Conservation (phyloP, 306 rosid genomes). For the Gillenia trifoliata region DNA sequence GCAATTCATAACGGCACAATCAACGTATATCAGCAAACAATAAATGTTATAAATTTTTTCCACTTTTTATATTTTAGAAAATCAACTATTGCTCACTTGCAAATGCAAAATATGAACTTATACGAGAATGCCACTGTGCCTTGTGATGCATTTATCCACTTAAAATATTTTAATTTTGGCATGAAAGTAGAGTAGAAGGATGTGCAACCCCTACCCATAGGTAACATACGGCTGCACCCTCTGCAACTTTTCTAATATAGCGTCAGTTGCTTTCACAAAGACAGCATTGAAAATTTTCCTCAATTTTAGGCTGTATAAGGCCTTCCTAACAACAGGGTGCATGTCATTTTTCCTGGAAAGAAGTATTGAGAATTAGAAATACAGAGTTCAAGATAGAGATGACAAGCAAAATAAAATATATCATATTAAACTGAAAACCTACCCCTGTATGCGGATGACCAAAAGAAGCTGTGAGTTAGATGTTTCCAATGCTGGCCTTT, state of each 20-base stretch:
- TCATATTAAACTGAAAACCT: background rate
- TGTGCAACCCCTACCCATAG: conserved; percentile 52
- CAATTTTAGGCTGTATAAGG: conserved; percentile 49
- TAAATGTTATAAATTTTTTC: background rate
- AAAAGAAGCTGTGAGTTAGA: conserved; percentile 46
- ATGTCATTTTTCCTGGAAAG: conserved; percentile 70
- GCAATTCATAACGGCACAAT: background rate
- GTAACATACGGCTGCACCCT: conserved; percentile 86
- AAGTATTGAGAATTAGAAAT: background rate
- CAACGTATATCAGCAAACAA: background rate
- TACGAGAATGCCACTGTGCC: background rate
- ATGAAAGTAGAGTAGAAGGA: background rate
- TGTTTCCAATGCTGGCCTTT: conserved; percentile 21
- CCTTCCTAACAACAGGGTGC: conserved; percentile 67
- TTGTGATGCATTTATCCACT: background rate
- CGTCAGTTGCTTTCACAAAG: conserved; percentile 58
- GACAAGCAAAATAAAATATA: background rate
- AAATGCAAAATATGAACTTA: background rate
- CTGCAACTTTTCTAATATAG: conserved; percentile 50
- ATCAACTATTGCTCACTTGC: background rate
- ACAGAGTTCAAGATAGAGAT: background rate
- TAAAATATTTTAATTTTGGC: background rate
- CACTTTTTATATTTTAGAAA: background rate
- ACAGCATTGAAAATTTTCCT: conserved; percentile 63
- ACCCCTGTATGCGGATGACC: conserved; percentile 76